These are phyloP conservation scores for Backusella sp. DNA, from an alignment of 192 early-diverging fungal species.

Conservation along the genomic window DNA sequence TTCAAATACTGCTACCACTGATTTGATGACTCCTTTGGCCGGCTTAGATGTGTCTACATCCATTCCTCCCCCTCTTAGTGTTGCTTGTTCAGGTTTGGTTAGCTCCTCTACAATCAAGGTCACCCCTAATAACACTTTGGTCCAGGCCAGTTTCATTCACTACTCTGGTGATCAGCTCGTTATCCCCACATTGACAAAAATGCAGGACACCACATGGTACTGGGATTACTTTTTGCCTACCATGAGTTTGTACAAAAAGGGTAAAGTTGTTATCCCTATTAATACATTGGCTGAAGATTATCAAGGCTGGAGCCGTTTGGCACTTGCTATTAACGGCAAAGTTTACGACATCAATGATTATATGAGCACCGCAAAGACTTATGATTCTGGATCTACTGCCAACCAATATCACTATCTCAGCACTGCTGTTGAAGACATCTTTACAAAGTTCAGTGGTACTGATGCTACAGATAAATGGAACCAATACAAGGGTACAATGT, in stretches of 20 bases:
- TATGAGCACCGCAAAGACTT: slow-evolving; percentile 46
- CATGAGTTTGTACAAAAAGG: slow-evolving; percentile 52
- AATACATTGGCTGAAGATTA: slow-evolving; percentile 47
- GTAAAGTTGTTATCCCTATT: slow-evolving; percentile 73
- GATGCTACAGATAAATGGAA: slow-evolving; percentile 52
- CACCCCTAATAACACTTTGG: slow-evolving; percentile 23
- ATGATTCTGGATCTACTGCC: slow-evolving; percentile 18
- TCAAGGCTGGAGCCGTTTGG: slow-evolving; percentile 48
- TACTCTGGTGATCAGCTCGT: slow-evolving; percentile 26
- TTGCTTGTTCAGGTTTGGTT: slow-evolving; percentile 60
- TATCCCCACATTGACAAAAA: slow-evolving; percentile 28
- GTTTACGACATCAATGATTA: slow-evolving; percentile 73
- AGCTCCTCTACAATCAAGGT: slow-evolving; percentile 26
- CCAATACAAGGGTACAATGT: slow-evolving; percentile 27
- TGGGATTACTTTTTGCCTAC: slow-evolving; percentile 41
- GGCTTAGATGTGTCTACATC: slow-evolving; percentile 64
- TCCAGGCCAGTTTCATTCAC: slow-evolving; percentile 23
- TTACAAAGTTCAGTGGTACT: slow-evolving; percentile 45
- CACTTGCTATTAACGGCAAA: slow-evolving; percentile 57
- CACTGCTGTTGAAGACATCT: slow-evolving; percentile 39
- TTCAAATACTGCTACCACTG: slow-evolving; percentile 38
- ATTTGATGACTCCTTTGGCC: slow-evolving; percentile 47
- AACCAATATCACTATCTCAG: slow-evolving; percentile 47
- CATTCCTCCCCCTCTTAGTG: slow-evolving; percentile 56
- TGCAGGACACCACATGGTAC: slow-evolving; percentile 35